Base-by-base conservation (phyloP, 257 asterid genomes). In the Prunella vulgaris region DNA sequence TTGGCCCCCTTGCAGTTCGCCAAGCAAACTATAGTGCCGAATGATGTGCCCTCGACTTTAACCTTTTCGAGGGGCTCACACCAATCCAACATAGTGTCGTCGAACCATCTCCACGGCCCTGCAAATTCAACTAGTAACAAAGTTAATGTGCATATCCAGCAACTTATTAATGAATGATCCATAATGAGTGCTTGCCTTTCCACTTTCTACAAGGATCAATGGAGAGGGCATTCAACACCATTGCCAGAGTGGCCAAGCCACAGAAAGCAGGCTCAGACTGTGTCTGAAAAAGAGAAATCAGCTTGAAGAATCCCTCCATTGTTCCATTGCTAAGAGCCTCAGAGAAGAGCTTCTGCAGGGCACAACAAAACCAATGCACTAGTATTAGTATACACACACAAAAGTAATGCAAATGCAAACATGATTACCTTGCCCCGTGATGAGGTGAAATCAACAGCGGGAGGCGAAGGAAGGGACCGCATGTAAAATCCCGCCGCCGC, bases 101-200 rank as follows among this genome's bases (percentile, higher is more conserved):
- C 94, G 60, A 89, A 89, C 92, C 94, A 89, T 79, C 96, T 82
- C 96, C 96, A 87, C 52, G 94, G 91, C 54, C 94, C 96, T 89
- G 80, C 51, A 69, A 1, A 25, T 25, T 25, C 2, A 25, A 25
- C 28, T 25, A 1, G 28, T 25, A 25, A 25, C 28, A 25, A 25
- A 25, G 3, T n/a, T n/a, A n/a, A n/a, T n/a, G n/a, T n/a, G n/a
- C n/a, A n/a, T n/a, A n/a, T n/a, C n/a, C n/a, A n/a, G n/a, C n/a
- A n/a, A n/a, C n/a, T n/a, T n/a, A n/a, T n/a, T n/a, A n/a, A n/a
- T n/a, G n/a, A n/a, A n/a, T n/a, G n/a, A n/a, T n/a, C n/a, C n/a
- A n/a, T n/a, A n/a, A n/a, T n/a, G n/a, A n/a, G n/a, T n/a, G n/a
- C n/a, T n/a, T n/a, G n/a, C 92, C 96, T 83, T 89, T 89, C 94